These are phyloP conservation scores for Ephemerocybe angulata DNA, from an alignment of 768 basidiomycete genomes.

Conservation along the genomic window DNA sequence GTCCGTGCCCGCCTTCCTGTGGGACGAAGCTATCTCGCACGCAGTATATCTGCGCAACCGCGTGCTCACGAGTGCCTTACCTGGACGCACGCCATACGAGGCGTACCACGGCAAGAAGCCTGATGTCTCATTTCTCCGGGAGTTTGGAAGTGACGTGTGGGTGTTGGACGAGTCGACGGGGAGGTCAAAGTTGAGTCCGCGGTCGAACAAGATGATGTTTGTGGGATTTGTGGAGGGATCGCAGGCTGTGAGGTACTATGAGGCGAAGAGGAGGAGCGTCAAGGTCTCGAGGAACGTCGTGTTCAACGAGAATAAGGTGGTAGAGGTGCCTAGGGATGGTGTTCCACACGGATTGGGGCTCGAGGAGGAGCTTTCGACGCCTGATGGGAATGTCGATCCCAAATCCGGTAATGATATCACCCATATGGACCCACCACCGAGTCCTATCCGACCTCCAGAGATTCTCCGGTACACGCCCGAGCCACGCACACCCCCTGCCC, in stretches of 20 bases:
- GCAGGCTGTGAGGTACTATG: constrained; percentile 22
- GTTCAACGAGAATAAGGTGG: constrained; percentile 19
- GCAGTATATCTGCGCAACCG: constrained; percentile 33
- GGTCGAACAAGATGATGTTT: constrained; percentile 10
- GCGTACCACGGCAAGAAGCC: constrained; percentile 15
- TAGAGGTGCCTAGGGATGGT: constrained; percentile 6
- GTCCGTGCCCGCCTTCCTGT: constrained; percentile 27
- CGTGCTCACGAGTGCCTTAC: constrained; percentile 4
- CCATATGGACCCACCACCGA: background rate
- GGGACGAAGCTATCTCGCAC: constrained; percentile 33
- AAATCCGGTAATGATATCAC: background rate
- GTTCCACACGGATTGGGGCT: background rate
- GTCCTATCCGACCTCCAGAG: background rate
- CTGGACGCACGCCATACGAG: constrained; percentile 23
- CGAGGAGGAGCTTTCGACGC: background rate
- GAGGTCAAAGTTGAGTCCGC: constrained; percentile 5
- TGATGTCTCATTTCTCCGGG: constrained; percentile 18
- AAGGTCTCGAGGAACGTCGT: constrained; percentile 23
- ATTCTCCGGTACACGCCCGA: background rate
- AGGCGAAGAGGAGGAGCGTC: constrained; percentile 13
- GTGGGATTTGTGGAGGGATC: constrained; percentile 18
- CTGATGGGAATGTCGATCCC: background rate
- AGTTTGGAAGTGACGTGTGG: constrained; percentile 21
- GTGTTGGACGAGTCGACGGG: background rate
- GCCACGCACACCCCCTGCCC: background rate